Conservation (phyloP, 441 rosid species). For the Croton setiger region DNA sequence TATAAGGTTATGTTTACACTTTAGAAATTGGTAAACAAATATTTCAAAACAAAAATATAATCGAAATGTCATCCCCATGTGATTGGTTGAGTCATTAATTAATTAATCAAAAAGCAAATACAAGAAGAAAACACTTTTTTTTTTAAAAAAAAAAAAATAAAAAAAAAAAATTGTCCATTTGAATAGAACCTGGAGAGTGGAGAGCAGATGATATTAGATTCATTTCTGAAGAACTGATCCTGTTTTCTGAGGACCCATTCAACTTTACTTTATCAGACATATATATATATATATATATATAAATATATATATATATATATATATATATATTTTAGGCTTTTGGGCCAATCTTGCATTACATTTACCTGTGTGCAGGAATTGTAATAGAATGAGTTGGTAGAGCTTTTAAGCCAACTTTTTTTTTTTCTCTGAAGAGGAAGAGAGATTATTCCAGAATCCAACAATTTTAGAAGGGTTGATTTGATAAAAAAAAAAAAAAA, state of each 20-base stretch:
- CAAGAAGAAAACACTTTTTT: too few species aligned
- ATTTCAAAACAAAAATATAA: neutral
- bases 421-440: neutral
- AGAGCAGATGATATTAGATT: too few species aligned
- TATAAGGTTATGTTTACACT: neutral
- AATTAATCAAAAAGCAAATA: neutral
- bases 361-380: neutral
- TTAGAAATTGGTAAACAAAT: neutral
- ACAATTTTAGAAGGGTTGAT: neutral
- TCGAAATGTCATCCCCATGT: neutral
- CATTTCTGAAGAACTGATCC: neutral
- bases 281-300: neutral
- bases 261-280: neutral
- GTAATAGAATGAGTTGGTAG: neutral
- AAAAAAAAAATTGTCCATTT: neutral
- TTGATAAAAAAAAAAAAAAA: too few species aligned
- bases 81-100: neutral
- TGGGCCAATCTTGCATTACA: too few species aligned
- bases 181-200: neutral
- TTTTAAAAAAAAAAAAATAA: neutral
- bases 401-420: neutral
- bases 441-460: neutral
- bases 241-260: slow-evolving; percentile 7
- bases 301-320: too few species aligned
- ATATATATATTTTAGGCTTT: neutral